Conservation (phyloP, 192 early-diverging fungal genomes). For the Glomus cerebriforme region DNA sequence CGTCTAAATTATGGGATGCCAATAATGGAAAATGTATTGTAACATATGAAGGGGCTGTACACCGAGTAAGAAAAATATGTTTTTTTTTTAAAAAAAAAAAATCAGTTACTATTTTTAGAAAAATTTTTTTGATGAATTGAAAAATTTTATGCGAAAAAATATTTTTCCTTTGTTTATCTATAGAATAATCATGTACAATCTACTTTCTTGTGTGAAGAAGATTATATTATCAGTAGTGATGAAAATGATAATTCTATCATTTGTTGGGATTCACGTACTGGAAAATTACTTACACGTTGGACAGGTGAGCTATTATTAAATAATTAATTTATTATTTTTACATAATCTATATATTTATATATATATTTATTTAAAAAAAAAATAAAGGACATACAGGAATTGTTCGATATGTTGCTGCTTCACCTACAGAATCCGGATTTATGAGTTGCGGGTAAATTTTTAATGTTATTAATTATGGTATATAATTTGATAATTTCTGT, state of each 20-base stretch:
- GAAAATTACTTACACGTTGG: constrained; percentile 54
- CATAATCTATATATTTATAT: too few relatives aligned
- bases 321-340: not conserved
- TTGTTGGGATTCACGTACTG: constrained; percentile 74
- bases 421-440: constrained; percentile 61
- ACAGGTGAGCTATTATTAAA: constrained; percentile 34
- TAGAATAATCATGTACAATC: constrained; percentile 31
- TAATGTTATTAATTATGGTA: too few relatives aligned
- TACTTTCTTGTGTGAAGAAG: constrained; percentile 63
- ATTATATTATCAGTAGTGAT: constrained; percentile 70
- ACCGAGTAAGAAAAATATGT: constrained; percentile 40
- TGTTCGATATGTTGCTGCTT: constrained; percentile 63
- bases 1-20: constrained; percentile 82
- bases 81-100: not conserved
- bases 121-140: too few relatives aligned
- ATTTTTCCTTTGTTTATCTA: not conserved
- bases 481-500: too few relatives aligned
- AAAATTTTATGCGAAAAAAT: not conserved
- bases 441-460: constrained; percentile 56
- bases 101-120: not conserved
- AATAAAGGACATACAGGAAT: constrained; percentile 50
- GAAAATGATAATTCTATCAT: constrained; percentile 62
- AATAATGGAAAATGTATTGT: constrained; percentile 69
- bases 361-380: not conserved
- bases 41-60: constrained; percentile 69